phyloP scores from a whole-genome alignment of 73 alveolate species.

The Paraurostyla sp. region DNA sequence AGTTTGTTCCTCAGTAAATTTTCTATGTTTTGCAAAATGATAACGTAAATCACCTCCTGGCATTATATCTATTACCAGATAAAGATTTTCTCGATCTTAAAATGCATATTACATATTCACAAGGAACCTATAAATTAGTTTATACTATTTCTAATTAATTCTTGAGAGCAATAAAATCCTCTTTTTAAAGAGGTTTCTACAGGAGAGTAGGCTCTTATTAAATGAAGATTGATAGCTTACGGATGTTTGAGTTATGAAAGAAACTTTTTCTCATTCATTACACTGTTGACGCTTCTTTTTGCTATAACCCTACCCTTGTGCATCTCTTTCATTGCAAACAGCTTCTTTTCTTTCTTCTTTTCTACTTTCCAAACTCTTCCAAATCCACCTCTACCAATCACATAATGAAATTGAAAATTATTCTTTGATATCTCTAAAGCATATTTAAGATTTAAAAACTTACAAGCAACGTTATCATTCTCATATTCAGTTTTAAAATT shows the following conservation, averaged over 20 bases:
- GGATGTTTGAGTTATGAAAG: constrained; percentile 85
- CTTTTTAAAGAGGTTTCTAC: neutral
- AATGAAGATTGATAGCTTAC: constrained; percentile 33
- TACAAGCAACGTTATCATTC: constrained; percentile 68
- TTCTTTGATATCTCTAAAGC: constrained; percentile 56
- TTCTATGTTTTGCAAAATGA: constrained; percentile 82
- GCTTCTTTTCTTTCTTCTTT: constrained; percentile 79
- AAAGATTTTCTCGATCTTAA: constrained; percentile 83
- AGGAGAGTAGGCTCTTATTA: neutral
- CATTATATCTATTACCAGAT: constrained; percentile 86
- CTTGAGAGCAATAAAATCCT: neutral
- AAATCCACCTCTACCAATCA: constrained; percentile 79
- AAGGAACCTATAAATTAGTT: constrained; percentile 66
- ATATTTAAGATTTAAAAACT: neutral
- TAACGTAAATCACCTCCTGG: constrained; percentile 93
- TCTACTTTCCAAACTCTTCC: constrained; percentile 81
- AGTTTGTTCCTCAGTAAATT: constrained; percentile 90
- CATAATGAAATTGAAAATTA: constrained; percentile 71
- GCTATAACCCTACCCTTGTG: constrained; percentile 85
- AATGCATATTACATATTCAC: constrained; percentile 87
- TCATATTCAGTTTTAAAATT: constrained; percentile 73
- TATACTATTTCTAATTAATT: too few relatives aligned
- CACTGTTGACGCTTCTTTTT: constrained; percentile 84
- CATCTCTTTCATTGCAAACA: constrained; percentile 96
- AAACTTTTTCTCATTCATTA: constrained; percentile 87